phyloP scores from a whole-genome alignment of 208 protist species.

The Acanthamoeba castellanii region DNA sequence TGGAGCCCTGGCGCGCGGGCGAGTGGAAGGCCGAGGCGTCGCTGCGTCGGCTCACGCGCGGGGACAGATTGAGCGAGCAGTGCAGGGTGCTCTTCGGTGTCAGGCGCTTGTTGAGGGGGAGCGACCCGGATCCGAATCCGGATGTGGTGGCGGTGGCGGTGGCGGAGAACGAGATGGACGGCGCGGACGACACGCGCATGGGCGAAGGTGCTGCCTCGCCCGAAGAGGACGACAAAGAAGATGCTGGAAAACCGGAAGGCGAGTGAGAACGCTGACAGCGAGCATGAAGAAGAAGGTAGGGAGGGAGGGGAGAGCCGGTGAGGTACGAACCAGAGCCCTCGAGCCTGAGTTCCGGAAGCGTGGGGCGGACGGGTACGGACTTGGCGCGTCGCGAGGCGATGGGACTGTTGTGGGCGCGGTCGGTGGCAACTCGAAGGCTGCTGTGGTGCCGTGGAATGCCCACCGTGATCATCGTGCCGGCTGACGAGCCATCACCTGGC shows the following conservation, averaged over 20 bases:
- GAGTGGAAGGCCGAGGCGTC: conserved; percentile 21
- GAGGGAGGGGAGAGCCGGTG: too few relatives aligned
- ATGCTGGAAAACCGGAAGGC: too few relatives aligned
- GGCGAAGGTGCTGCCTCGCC: neutral
- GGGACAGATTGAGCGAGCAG: neutral
- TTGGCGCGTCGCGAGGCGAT: neutral
- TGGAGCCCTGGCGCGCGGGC: neutral
- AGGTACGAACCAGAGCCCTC: neutral
- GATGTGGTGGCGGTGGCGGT: neutral
- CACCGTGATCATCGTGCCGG: neutral
- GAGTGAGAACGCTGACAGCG: neutral
- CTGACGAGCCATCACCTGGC: neutral
- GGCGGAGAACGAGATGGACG: neutral
- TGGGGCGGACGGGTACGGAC: neutral
- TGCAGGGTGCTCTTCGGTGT: neutral
- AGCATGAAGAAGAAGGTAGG: neutral
- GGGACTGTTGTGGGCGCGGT: neutral
- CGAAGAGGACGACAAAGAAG: neutral
- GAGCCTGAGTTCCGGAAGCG: neutral
- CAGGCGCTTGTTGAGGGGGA: neutral
- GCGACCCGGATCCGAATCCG: too few relatives aligned
- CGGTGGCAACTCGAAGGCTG: too few relatives aligned
- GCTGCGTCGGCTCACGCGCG: neutral
- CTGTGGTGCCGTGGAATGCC: neutral
- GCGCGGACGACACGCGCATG: neutral